Percentiles rank a stretch among this genome's conserved stretches.
Evolutionary conservation across 208 protist genomes (phyloP).

Genomic region (Leishmania gerbilli): DNA sequence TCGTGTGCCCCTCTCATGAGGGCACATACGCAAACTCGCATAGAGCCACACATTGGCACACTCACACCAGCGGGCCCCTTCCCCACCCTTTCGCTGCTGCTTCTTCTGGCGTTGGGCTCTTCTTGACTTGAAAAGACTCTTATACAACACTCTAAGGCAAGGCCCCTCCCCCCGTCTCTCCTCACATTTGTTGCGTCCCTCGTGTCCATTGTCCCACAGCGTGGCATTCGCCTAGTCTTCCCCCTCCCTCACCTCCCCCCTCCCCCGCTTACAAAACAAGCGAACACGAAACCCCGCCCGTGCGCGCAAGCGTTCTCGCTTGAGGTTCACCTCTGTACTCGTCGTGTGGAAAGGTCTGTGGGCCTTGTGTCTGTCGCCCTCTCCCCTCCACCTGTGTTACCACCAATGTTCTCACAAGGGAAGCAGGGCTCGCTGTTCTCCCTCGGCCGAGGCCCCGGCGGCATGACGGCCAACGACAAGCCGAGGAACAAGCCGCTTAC

Average conservation of each 20-base stretch:
- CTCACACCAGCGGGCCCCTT: neutral
- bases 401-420: constrained; percentile 43
- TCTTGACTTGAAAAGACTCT: neutral
- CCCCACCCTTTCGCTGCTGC: neutral
- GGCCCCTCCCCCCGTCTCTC: neutral
- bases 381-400: neutral
- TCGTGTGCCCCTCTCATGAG: neutral
- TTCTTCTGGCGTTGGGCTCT: neutral
- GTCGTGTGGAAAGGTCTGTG: neutral
- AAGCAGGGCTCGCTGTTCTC: constrained; percentile 13
- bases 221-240: neutral
- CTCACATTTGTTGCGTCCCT: neutral
- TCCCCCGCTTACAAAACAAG: neutral
- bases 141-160: neutral
- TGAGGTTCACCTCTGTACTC: neutral
- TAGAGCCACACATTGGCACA: neutral
- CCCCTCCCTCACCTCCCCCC: too few relatives aligned
- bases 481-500: constrained; percentile 45
- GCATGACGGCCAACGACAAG: constrained; percentile 11
- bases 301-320: neutral
- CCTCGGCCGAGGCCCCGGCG: neutral
- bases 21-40: neutral
- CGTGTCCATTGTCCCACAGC: neutral
- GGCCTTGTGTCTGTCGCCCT: neutral
- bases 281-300: neutral